Evolutionary conservation across 1,139 yeast genomes (phyloP), one percentile per base, ranked within the genome.

Genomic region (Williopsis jadinii): DNA sequence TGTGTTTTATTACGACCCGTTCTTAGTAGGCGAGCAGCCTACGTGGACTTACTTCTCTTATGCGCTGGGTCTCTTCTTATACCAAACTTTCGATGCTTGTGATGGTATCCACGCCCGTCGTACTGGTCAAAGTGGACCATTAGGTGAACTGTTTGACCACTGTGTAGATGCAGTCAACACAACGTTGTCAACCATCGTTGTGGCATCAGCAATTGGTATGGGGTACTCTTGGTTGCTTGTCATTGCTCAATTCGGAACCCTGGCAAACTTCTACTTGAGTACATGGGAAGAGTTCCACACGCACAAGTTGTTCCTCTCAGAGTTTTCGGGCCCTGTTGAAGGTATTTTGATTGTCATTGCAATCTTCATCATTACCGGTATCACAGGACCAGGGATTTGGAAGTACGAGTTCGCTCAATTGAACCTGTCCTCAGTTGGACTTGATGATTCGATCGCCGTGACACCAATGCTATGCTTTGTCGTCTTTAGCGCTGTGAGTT

Each of bases 211-310:
- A 9, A 70, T 81, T 34, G 82, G 83, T 44, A 67, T 84, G 62
- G 95, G 95, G 0, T 81, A 76, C 55, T 76, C 84, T 8, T 74
- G 80, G 66, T 56, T 75, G 48, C 67, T 84, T 35, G 58, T 86
- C 45, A 50, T 80, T 41, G 65, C 86, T 11, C 96, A 87, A 60
- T 84, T 87, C 62, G 83, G 84, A 9, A 69, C 90, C 8, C 72
- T 87, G 39, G 73, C 82, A 52, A 90, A 90, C 63, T 90, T 90
- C 59, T 90, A 88, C 59, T 64, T 86, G 43, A 82, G 95, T 37
- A 90, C 97, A 0, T 90, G 97, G 97, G 97, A 90, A 64, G 97
- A 88, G 59, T 90, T 77, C 60, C 94, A 88, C 56, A 90, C 97
- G 1, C 95, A 88, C 53, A 83, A 82, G 30, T 68, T 90, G 47